A percentile compares a stretch with the other conserved stretches of the same genome.
Evolutionary conservation across 257 asterid genomes (phyloP).

Genomic region (Mentha longifolia): DNA sequence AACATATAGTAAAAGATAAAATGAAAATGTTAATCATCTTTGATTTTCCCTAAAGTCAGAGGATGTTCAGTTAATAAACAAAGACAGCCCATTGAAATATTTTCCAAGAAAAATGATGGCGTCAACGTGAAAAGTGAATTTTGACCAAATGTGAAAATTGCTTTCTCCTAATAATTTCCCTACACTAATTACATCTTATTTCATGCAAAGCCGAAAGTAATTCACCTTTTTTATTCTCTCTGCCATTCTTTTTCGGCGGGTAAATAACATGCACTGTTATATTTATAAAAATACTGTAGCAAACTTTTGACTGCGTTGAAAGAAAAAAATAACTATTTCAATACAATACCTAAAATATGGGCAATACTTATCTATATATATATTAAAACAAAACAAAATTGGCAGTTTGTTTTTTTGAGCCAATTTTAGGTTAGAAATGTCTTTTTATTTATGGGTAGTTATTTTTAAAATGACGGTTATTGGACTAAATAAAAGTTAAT

Average conservation of each 20-base stretch:
- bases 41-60: slow-evolving; percentile 18
- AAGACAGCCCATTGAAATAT: slow-evolving; percentile 6
- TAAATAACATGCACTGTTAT: no score
- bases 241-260: neutral
- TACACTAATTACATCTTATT: neutral
- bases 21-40: slow-evolving; percentile 18
- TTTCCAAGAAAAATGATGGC: slow-evolving; percentile 21
- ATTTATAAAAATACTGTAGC: no score
- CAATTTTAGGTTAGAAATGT: no score
- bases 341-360: no score
- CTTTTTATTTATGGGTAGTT: no score
- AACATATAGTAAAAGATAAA: no score
- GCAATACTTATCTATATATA: no score
- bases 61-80: slow-evolving; percentile 13
- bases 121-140: slow-evolving; percentile 30
- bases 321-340: no score
- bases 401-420: no score
- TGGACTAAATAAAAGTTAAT: no score
- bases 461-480: no score
- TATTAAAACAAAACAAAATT: no score
- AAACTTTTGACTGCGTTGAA: neutral
- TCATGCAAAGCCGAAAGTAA: slow-evolving; percentile 41
- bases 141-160: slow-evolving; percentile 24
- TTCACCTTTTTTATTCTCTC: neutral
- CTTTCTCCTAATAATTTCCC: slow-evolving; percentile 31